A percentile compares a stretch with the other conserved stretches of the same genome.
These are phyloP conservation scores for Psilocybe cubensis DNA, from an alignment of 768 basidiomycete species.

Conservation along the genomic window DNA sequence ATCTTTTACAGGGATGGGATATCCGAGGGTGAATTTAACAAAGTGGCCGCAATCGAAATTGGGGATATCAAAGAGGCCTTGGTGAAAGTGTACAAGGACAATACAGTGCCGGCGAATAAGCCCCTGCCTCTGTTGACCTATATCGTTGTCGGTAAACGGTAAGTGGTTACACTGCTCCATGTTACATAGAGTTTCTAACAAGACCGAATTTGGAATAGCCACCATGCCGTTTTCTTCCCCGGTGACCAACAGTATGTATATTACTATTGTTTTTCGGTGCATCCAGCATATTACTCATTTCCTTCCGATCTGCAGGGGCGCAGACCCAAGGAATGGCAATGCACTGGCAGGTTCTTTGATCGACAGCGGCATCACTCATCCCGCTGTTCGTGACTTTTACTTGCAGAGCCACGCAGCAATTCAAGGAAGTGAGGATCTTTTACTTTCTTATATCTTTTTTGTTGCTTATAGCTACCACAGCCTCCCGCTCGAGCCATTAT, in stretches of 20 bases:
- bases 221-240: conserved; percentile 16
- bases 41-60: conserved; percentile 1
- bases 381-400: conserved; percentile 53
- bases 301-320: neutral
- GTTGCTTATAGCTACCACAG: conserved; percentile 3
- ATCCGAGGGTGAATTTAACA: conserved; percentile 14
- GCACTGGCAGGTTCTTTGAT: conserved; percentile 53
- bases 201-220: neutral
- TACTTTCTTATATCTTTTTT: neutral
- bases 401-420: conserved; percentile 60
- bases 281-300: neutral
- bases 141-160: conserved; percentile 14
- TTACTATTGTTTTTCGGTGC: neutral
- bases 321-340: conserved; percentile 38
- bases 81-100: neutral
- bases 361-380: conserved; percentile 45
- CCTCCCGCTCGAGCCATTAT: conserved; percentile 29
- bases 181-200: neutral
- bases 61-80: conserved; percentile 4
- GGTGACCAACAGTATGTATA: neutral
- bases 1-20: conserved; percentile 15
- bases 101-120: neutral
- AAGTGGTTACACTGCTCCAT: neutral
- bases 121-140: conserved; percentile 1
- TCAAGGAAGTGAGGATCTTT: conserved; percentile 47